Evolutionary conservation across 1,284 basidiomycete species (phyloP).

Genomic region (Ganoderma lucidum): DNA sequence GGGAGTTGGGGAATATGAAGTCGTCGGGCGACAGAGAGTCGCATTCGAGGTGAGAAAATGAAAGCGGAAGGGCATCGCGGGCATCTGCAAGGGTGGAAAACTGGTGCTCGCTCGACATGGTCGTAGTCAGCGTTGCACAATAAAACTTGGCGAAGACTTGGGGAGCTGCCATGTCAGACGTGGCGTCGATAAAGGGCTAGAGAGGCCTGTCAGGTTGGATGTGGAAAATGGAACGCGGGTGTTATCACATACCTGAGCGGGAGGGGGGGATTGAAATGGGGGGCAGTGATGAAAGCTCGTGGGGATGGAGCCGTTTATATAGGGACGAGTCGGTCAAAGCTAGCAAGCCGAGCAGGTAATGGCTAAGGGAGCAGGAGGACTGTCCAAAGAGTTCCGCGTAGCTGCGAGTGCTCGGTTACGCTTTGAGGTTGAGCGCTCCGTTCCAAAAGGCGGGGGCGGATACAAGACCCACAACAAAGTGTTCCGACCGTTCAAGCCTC

Average conservation of each 20-base stretch:
- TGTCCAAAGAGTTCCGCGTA: background rate
- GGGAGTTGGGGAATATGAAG: background rate
- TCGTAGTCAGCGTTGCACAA: too few species aligned
- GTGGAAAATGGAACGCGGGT: background rate
- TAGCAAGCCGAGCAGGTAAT: background rate
- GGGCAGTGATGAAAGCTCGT: background rate
- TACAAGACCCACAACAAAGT: background rate
- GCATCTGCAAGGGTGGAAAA: background rate
- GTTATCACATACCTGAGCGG: background rate
- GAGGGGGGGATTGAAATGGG: background rate
- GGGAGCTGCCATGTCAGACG: background rate
- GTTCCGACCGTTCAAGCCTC: background rate
- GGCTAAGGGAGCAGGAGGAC: background rate
- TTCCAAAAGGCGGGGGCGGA: background rate
- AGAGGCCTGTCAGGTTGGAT: background rate
- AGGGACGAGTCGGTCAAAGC: background rate
- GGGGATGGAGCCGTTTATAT: background rate
- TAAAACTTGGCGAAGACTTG: background rate
- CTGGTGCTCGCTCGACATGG: background rate
- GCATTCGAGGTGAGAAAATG: background rate
- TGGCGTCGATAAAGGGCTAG: background rate
- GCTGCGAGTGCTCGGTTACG: background rate
- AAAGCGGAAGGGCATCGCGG: background rate
- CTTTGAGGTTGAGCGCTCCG: background rate
- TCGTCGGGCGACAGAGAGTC: background rate